Percentiles rank a stretch among this genome's conserved stretches.
Evolutionary conservation across 2,329 filamentous ascomycete species (phyloP).

Genomic region (Apiospora koreana): DNA sequence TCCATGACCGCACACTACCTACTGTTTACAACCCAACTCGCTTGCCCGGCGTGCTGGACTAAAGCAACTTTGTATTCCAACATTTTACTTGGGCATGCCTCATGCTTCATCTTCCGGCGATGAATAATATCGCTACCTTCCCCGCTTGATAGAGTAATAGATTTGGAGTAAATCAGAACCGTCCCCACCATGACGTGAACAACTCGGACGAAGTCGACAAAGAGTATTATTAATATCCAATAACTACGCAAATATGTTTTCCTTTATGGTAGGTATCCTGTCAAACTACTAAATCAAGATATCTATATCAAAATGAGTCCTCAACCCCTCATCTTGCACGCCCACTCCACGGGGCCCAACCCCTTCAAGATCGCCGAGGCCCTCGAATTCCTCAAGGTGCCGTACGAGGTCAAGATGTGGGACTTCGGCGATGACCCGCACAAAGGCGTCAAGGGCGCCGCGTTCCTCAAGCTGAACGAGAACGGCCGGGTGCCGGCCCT

Average conservation of each 20-base stretch:
- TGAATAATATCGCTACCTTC: neutral
- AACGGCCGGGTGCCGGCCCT: constrained; percentile 43
- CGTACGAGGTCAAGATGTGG: constrained; percentile 43
- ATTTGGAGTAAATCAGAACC: neutral
- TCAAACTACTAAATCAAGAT: neutral
- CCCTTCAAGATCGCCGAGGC: constrained; percentile 44
- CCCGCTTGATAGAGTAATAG: neutral
- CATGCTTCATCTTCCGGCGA: neutral
- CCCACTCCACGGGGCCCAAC: constrained; percentile 42
- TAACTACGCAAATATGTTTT: neutral
- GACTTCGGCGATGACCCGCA: constrained; percentile 39
- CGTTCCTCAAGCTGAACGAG: constrained; percentile 42
- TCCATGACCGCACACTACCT: neutral
- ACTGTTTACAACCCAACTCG: no score
- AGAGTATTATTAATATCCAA: neutral
- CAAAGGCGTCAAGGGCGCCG: constrained; percentile 38
- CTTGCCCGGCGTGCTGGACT: neutral
- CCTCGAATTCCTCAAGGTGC: constrained; percentile 40
- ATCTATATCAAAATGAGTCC: neutral
- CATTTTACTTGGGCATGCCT: neutral
- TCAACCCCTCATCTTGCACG: constrained; percentile 40
- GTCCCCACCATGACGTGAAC: constrained; percentile 3
- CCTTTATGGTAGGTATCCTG: neutral
- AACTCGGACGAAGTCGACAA: neutral
- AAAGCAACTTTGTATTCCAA: neutral